Evolutionary conservation across 176 grass and related monocot species (phyloP).

Genomic region (Triticum aestivum): IWGSC_CS_RefSeq_v2.1 NC_057814.1:1268053-1268552

Average conservation of each 20-base stretch:
- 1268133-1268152: neutral
- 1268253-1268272: constrained; percentile 18
- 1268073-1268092: constrained; percentile 42
- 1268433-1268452: neutral
- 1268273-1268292: constrained; percentile 18
- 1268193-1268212: constrained; percentile 5
- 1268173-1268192: constrained; percentile 1
- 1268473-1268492: constrained; percentile 11
- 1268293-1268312: constrained; percentile 31
- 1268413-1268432: neutral
- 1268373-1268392: neutral
- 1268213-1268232: constrained; percentile 3
- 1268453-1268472: constrained; percentile 9
- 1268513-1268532: neutral
- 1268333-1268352: constrained; percentile 32
- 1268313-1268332: constrained; percentile 19
- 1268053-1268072: constrained; percentile 10
- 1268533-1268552: neutral
- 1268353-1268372: too few relatives aligned
- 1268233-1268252: constrained; percentile 38
- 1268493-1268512: neutral
- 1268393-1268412: neutral
- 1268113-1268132: too few relatives aligned
- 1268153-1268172: constrained; percentile 19
- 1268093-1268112: neutral